Evolutionary conservation across 441 rosid species (phyloP).

Genomic region (Sinapis alba): DNA sequence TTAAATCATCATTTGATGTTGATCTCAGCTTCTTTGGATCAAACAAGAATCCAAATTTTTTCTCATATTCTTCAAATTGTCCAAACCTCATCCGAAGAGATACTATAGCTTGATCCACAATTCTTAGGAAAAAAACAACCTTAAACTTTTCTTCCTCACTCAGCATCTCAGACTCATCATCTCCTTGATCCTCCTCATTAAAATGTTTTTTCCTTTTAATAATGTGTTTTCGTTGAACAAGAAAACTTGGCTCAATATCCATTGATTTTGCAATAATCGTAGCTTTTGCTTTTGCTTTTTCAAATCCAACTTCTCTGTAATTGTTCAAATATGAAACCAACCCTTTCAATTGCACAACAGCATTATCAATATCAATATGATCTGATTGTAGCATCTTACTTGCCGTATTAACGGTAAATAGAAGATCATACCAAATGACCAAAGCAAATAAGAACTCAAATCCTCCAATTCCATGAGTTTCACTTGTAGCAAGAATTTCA

Average conservation of each 20-base stretch:
- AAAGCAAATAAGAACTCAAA: not conserved
- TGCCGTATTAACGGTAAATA: not conserved
- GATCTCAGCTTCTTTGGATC: not conserved
- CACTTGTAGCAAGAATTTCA: not conserved
- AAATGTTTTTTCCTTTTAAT: no score
- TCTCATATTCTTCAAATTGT: not conserved
- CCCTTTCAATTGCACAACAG: not conserved
- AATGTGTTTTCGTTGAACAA: not conserved
- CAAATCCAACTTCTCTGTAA: not conserved
- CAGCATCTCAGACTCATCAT: not conserved
- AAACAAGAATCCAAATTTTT: not conserved
- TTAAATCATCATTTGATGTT: not conserved
- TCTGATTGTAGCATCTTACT: not conserved
- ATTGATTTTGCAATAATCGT: not conserved
- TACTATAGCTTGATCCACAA: not conserved
- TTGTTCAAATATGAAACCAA: not conserved
- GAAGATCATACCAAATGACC: not conserved
- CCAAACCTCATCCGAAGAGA: not conserved
- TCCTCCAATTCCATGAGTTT: not conserved
- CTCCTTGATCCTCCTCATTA: not conserved
- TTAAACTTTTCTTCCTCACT: not conserved
- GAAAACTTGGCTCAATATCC: not conserved
- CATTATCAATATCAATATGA: not conserved
- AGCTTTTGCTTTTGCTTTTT: not conserved
- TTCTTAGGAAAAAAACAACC: not conserved